These are phyloP conservation scores for Brassica carinata DNA, from an alignment of 345 rosid species.

Conservation along the genomic window DNA sequence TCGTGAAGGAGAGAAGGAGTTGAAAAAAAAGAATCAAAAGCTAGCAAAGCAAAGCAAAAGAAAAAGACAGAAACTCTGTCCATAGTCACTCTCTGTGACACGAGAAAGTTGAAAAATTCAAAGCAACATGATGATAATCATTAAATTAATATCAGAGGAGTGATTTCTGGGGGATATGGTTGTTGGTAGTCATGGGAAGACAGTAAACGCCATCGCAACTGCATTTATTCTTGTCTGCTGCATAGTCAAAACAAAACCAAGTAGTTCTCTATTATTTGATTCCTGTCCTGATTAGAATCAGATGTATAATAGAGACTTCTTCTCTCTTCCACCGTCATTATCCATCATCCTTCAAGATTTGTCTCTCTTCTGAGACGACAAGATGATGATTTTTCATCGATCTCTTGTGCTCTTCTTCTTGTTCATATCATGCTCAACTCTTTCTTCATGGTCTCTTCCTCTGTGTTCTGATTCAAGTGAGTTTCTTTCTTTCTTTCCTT, in stretches of 20 bases:
- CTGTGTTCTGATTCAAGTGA: slow-evolving; percentile 70
- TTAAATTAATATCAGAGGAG: slow-evolving; percentile 4
- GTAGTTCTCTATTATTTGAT: slow-evolving; percentile 19
- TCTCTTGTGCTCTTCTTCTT: slow-evolving; percentile 46
- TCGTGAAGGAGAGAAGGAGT: slow-evolving; percentile 24
- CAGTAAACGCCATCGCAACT: slow-evolving; percentile 33
- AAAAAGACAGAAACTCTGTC: slow-evolving; percentile 15
- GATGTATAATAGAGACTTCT: slow-evolving; percentile 6
- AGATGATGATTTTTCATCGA: slow-evolving; percentile 45
- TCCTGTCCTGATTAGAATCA: slow-evolving; percentile 20
- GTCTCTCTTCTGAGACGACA: slow-evolving; percentile 35
- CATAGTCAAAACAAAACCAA: slow-evolving; percentile 35
- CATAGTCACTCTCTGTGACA: slow-evolving; percentile 18
- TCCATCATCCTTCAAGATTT: slow-evolving; percentile 26
- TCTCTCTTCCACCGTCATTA: slow-evolving; percentile 34
- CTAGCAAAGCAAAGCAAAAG: slow-evolving; percentile 16
- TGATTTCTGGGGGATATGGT: slow-evolving; percentile 37
- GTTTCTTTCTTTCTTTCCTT: slow-evolving; percentile 27
- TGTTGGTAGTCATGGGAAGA: slow-evolving; percentile 42
- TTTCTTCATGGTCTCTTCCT: slow-evolving; percentile 59
- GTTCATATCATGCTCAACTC: slow-evolving; percentile 44
- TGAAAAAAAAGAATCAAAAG: slow-evolving; percentile 17
- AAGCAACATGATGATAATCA: slow-evolving; percentile 26
- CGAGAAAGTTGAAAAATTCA: slow-evolving; percentile 32
- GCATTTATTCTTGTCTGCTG: slow-evolving; percentile 35